Conservation (phyloP, 352 stramenopile genomes). For the Blastocystis sp. region DNA sequence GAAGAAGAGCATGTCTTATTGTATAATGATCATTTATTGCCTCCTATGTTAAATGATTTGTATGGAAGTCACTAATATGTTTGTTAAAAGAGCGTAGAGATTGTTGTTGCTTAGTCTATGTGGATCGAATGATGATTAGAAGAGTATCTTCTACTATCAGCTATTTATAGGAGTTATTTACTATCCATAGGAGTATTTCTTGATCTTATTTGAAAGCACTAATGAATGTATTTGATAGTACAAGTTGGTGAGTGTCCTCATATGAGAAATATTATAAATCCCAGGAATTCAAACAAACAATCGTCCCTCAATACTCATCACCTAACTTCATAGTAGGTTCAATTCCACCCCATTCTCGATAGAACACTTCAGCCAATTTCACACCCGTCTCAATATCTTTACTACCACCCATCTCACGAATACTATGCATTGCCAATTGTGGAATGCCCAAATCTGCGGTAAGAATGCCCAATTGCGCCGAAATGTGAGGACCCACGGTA, state of each 20-base stretch:
- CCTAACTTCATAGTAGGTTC: conserved; percentile 50
- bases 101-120: not conserved
- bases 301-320: conserved; percentile 55
- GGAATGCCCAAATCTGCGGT: conserved; percentile 92
- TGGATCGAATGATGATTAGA: not conserved
- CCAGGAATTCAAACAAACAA: conserved; percentile 41
- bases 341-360: conserved; percentile 80
- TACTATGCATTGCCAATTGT: conserved; percentile 96
- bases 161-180: too few species aligned
- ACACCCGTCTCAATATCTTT: conserved; percentile 76
- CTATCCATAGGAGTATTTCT: too few species aligned
- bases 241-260: too few species aligned
- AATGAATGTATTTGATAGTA: not conserved
- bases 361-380: conserved; percentile 87
- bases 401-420: conserved; percentile 89
- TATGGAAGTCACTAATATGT: not conserved
- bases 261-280: too few species aligned
- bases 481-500: conserved; percentile 93
- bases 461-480: conserved; percentile 86
- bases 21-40: not conserved
- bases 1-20: not conserved
- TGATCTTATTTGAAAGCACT: not conserved
- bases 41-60: not conserved
- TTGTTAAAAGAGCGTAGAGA: not conserved
- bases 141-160: too few species aligned